Evolutionary conservation across 1,139 yeast species (phyloP), one percentile per base, ranked within the genome.

Genomic region (Yamadazyma dushanensis): DNA sequence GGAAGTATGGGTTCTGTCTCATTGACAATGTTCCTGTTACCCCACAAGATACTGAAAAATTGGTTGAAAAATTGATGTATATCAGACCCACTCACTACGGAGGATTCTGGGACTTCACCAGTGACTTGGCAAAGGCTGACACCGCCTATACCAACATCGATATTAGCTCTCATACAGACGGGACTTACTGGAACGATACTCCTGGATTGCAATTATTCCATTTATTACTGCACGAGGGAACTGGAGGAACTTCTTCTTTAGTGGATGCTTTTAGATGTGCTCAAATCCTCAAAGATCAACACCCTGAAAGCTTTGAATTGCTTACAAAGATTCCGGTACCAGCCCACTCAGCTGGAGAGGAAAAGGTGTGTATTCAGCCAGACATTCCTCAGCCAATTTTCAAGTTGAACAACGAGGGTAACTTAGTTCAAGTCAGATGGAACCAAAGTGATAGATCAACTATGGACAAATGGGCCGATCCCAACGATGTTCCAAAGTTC

Each of bases 321-420:
- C 64, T 83, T 35, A 65, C 80, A 8, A 57, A 59, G 18, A 63
- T 75, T 21, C 76, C 78, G 8, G 66, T 83, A 13, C 83, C 85
- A n/a, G 87, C 87, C 16, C 90, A 83, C 54, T 78, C 85, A 18
- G 86, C 89, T 1, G 92, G 92, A 10, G 90, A 83, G 51, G 80
- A 71, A 34, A 72, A 66, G 37, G 85, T 80, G 15, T 77, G 85
- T 50, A 80, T 81, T 36, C 81, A 77, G 46, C 86, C 85, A 1
- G 78, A 76, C 34, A 62, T 72, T 26, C 71, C 80, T 1, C 77
- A 70, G 47, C 87, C 89, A 2, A 70, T 83, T 2, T 76, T 83
- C 54, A 78, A 75, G 46, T 74, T 80, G 43, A 77, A 79, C 49
- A 56, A 59, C 4, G 53, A 66, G 3, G 83, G 82, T 1, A 65